Evolutionary conservation across 1,284 basidiomycete genomes (phyloP), one percentile per base, ranked within the genome.

Genomic region (Agaricales sp.): DNA sequence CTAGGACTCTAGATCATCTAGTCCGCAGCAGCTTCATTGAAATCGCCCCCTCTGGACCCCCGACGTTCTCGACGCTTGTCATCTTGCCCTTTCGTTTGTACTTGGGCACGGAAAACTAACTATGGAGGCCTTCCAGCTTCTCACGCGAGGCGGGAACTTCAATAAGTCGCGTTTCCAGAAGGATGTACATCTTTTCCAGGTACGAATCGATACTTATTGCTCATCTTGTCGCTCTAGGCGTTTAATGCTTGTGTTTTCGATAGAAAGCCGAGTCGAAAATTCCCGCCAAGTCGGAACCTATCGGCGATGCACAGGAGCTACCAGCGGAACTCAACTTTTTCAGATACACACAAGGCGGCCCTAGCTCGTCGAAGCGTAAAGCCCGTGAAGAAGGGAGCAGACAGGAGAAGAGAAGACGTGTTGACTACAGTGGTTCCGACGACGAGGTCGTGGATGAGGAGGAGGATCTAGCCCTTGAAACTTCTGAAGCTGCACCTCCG

Each of bases 311-410:
- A 25, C 73, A 66, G 21, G 75, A 74, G 55, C 74, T 94, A 16
- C 92, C 92, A 0, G 58, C 72, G 1, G 87, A 87, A 54, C 73
- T 95, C 2, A 88, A 96, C 63, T 93, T 93, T 64, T 95, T 94
- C 68, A 90, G 87, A 55, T 90, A 90, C 56, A 80, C 83, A 0
- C 70, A 78, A 54, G 73, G 70, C 41, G 71, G 67, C n/a, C 58
- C 30, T 8, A n/a, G 30, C 30, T n/a, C 63, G 20, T 63, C 58
- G 37, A 84, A 86, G 54, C 58, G 64, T 35, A 66, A 44, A 51
- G 51, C 25, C 30, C 45, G 54, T 24, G 50, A 49, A 48, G 56
- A 52, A 64, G 57, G 55, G 52, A 19, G 41, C 13, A 19, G 41
- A 43, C 20, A 16, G 41, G 20, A 19, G 41, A 43, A 21, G 11